Percentiles rank a stretch among this genome's conserved stretches.
Conservation (phyloP, 164 flowering plant genomes). For the Magnolia changhungtana region DNA sequence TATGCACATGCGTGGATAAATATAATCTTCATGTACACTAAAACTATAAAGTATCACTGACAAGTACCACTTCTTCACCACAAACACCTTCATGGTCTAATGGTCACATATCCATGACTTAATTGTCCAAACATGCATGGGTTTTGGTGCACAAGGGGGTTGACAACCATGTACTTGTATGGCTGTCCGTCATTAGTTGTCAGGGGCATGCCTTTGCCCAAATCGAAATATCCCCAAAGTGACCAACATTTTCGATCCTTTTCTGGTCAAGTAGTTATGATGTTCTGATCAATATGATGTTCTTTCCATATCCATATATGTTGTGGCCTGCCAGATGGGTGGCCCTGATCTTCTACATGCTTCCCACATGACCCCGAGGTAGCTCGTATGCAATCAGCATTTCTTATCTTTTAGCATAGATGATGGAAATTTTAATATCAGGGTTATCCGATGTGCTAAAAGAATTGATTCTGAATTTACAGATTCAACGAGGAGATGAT, state of each 20-base stretch:
- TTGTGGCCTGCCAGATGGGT: neutral
- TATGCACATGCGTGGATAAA: no score
- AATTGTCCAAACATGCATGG: neutral
- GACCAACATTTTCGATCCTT: no score
- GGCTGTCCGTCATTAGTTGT: no score
- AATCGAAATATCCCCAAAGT: no score
- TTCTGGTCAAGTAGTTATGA: neutral
- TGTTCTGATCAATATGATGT: neutral
- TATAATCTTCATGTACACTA: no score
- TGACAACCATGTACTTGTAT: neutral
- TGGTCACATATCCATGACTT: no score
- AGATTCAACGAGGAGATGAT: slow-evolving; percentile 98
- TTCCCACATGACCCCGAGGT: neutral
- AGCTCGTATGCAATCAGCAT: neutral
- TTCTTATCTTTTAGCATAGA: neutral
- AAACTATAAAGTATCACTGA: no score
- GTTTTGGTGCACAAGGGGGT: neutral
- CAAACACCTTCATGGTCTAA: no score
- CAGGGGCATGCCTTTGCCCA: no score
- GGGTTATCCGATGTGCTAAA: neutral
- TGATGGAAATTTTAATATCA: neutral
- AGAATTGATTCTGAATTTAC: slow-evolving; percentile 3
- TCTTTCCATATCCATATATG: neutral
- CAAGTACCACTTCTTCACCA: no score
- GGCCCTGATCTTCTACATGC: neutral